Evolutionary conservation across 1,284 basidiomycete species (phyloP).

Genomic region (Leucoagaricus sp.): DNA sequence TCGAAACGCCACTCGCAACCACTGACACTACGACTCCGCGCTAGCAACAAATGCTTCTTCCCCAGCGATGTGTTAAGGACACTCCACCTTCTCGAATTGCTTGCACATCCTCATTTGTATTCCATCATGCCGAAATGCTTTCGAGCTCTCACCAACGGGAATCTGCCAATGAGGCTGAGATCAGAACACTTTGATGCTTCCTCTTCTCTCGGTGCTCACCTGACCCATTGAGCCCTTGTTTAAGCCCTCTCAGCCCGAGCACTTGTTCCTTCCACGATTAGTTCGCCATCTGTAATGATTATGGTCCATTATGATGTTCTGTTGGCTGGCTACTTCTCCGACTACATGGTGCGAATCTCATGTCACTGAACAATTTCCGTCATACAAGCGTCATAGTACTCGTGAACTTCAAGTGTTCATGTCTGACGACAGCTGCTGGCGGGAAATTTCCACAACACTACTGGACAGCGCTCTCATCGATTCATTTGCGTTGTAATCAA

Average conservation of each 20-base stretch:
- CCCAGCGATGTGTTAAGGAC: conserved; percentile 1
- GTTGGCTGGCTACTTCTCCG: not conserved
- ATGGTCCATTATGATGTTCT: not conserved
- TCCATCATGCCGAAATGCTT: not conserved
- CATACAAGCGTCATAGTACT: not conserved
- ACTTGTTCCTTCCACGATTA: not conserved
- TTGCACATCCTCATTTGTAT: not conserved
- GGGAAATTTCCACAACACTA: too few relatives aligned
- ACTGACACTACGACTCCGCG: not conserved
- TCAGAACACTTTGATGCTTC: not conserved
- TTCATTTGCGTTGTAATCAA: too few relatives aligned
- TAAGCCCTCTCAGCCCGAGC: not conserved
- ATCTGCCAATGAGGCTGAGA: not conserved
- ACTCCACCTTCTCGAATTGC: not conserved
- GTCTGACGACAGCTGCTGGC: too few relatives aligned
- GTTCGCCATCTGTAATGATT: not conserved
- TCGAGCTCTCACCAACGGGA: not conserved
- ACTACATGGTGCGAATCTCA: too few relatives aligned
- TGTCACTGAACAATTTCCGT: not conserved
- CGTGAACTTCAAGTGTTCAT: too few relatives aligned
- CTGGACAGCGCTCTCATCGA: too few relatives aligned
- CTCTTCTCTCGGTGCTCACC: not conserved
- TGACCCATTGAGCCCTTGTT: not conserved
- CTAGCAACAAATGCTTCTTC: conserved; percentile 2
- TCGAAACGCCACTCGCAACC: not conserved